Evolutionary conservation across 2,329 filamentous ascomycete species (phyloP), one percentile per base, ranked within the genome.

Genomic region (Phialophora verrucosa): DNA sequence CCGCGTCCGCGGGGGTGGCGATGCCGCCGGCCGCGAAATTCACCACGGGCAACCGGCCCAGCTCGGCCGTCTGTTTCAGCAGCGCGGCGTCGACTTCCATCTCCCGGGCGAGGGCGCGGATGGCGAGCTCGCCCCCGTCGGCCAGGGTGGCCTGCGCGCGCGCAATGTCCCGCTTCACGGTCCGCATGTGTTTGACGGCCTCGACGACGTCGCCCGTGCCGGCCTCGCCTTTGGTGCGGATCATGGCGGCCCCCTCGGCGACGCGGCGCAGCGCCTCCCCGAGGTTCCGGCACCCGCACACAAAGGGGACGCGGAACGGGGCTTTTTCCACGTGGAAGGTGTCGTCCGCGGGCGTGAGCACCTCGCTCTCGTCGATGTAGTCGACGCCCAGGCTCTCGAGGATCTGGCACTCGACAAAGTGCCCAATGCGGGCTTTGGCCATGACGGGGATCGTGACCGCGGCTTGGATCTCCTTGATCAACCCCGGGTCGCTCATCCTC

Each of bases 1-100:
- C 95, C 0, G 95, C 95, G 80, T 99, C 95, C 0, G 95, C 95
- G 0, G 95, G 95, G 0, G 95, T 99, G n/a, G 95, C 95, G n/a
- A 99, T 91, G 65, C 95, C 95, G n/a, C 95, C 95, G 3, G 95
- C 95, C 0, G 95, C 95, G 74, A 99, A 98, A 84, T 98, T 98
- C 71, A 99, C 95, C 0, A 98, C 94, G 2, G 95, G 95, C 62
- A 99, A 83, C 59, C 95, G 86, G 51, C 93, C 93, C 70, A 96
- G 84, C 83, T 93, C 88, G 1, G 93, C 94, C 0, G 92, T 94
- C 84, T 97, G 88, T 78, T 89, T 90, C 38, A 99, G 86, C 68
- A 99, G 83, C 8, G 88, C 87, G 65, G 88, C 91, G 64, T 95
- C 90, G 63, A 87, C 89, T 69, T 90, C 91, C 57, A 97, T 85